Evolutionary conservation across 2,329 filamentous ascomycete genomes (phyloP), one percentile per base, ranked within the genome.

Genomic region (Talaromyces sp.): DNA sequence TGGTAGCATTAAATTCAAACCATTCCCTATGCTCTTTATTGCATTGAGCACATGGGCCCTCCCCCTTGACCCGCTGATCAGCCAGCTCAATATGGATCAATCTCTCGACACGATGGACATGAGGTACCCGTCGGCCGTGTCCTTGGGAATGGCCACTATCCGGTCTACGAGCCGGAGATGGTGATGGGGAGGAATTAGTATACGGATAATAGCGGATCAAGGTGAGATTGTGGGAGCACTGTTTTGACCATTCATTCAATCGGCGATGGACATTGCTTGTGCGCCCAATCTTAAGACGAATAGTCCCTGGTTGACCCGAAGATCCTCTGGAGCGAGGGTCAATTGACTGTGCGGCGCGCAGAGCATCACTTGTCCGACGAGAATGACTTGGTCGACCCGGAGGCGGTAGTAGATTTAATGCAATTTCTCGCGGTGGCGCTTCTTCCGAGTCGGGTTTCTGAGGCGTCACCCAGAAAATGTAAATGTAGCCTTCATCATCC

Each of bases 381-480:
- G 71, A 60, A 19, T 73, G 70, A 22, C 61, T 57, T 27, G 70
- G 68, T 41, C 69, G 68, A 3, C 73, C 71, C 27, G 80, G 73
- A 2, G 84, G 80, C 0, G 87, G 84, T 49, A 89, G 82, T 58
- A 90, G 81, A 11, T 86, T 84, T 9, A 86, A 82, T 22, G 86
- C 85, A 50, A 87, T 81, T 68, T 87, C 88, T 50, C 60, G 19
- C 41, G 82, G 81, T 0, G 88, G 83, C 0, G 84, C 80, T 0
- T 85, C 76, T 31, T 66, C 58, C 8, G 64, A 47, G 0, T 83
- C 75, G 8, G 86, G 79, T 2, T 83, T 84, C 41, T 85, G 82
- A 37, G 92, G 88, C 0, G 92, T 97, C 24, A 97, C 84, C 93
- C 94, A 97, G 83, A 98, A 99, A 78, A 99, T 96, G 84, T 99